Conservation (phyloP, 73 alveolate genomes). For the Paramecium biaurelia region DNA sequence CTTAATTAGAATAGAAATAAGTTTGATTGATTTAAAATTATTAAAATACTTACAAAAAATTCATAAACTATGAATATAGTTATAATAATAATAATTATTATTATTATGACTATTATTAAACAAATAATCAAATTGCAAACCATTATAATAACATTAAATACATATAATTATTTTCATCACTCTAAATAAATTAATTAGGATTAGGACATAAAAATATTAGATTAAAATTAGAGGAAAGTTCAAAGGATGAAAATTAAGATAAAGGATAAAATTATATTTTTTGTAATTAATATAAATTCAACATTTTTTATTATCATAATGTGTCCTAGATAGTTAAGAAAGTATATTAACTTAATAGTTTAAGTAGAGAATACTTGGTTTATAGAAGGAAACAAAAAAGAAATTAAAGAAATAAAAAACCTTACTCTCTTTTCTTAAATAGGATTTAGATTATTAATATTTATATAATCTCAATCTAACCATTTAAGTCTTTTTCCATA, state of each 20-base stretch:
- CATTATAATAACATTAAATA: too few species aligned
- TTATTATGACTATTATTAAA: too few species aligned
- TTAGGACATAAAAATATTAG: background rate
- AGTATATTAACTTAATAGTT: background rate
- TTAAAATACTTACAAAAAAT: too few species aligned
- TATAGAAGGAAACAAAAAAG: background rate
- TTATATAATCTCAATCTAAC: background rate
- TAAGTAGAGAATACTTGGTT: background rate
- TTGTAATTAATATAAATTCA: background rate
- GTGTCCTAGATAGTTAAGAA: background rate
- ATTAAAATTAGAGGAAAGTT: background rate
- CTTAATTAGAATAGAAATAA: too few species aligned
- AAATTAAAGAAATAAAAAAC: background rate
- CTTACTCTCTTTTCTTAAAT: background rate
- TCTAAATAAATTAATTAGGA: too few species aligned
- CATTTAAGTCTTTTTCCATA: constrained; percentile 8
- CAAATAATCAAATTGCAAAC: too few species aligned
- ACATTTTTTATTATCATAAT: background rate
- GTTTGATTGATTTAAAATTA: too few species aligned
- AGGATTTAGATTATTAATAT: background rate
- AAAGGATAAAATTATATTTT: background rate
- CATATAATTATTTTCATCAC: too few species aligned
- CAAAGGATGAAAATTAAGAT: background rate
- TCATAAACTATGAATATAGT: too few species aligned
- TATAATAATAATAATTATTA: too few species aligned